These are phyloP conservation scores for Pythium aquatile DNA, from an alignment of 352 stramenopile genomes.

Conservation along the genomic window DNA sequence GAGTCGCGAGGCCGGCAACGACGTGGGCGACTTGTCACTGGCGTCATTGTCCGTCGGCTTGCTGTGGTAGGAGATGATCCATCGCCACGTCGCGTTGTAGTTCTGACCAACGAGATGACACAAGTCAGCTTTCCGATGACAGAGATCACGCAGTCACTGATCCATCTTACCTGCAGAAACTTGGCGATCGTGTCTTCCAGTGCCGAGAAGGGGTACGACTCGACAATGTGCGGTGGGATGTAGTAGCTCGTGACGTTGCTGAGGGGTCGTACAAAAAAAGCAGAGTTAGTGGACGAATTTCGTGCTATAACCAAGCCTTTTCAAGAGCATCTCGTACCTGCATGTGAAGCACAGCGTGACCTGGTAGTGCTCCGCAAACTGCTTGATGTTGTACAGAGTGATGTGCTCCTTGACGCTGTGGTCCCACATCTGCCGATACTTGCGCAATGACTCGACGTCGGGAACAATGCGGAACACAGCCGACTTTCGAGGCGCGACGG, in stretches of 20 bases:
- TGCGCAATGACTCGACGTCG: slow-evolving; percentile 66
- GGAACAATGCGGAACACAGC: slow-evolving; percentile 71
- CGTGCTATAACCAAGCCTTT: too few relatives aligned
- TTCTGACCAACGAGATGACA: slow-evolving; percentile 34
- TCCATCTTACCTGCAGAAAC: slow-evolving; percentile 70
- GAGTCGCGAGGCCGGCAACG: slow-evolving; percentile 34
- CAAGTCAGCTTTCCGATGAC: neutral
- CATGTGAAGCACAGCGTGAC: slow-evolving; percentile 85
- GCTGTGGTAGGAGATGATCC: slow-evolving; percentile 66
- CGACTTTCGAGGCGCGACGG: slow-evolving; percentile 50
- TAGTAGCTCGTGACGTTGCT: slow-evolving; percentile 79
- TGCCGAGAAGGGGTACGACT: slow-evolving; percentile 82
- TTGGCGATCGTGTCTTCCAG: slow-evolving; percentile 88
- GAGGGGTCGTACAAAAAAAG: slow-evolving; percentile 4
- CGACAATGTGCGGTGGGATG: slow-evolving; percentile 77
- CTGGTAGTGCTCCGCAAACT: slow-evolving; percentile 88
- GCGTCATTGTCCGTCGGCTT: slow-evolving; percentile 29
- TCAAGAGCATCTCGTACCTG: slow-evolving; percentile 41
- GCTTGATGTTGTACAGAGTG: slow-evolving; percentile 89
- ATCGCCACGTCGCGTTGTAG: slow-evolving; percentile 78
- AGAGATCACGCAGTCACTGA: neutral
- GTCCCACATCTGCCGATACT: slow-evolving; percentile 82
- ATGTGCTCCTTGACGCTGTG: slow-evolving; percentile 88
- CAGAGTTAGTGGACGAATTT: neutral
- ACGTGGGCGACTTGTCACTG: slow-evolving; percentile 26